Base-by-base conservation (phyloP, 306 rosid genomes). In the Dalbergia oliveri region DNA sequence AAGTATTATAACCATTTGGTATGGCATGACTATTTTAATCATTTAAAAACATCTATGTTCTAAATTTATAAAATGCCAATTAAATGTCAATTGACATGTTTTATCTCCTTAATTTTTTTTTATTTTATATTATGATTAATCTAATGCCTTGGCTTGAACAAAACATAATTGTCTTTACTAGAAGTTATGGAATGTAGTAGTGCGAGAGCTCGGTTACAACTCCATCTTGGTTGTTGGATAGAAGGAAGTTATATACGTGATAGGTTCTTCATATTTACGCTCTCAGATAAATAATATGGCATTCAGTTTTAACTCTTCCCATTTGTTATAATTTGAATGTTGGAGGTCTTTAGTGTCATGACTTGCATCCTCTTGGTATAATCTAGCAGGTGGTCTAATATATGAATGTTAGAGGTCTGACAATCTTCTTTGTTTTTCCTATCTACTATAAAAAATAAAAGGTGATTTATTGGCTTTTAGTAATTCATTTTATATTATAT, bases 141-240 rank as follows among this genome's bases (percentile, higher is more conserved):
- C 26, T 39, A 6, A n/a, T 33, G 19, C 34, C 39, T 45, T 65
- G 31, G 31, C 31, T 2, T 26, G 1, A 16, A 47, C 13, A 51
- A 31, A 72, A 18, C 75, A 77, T 58, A 60, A 6, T 63, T 72
- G 37, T 61, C 31, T 61, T 84, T 76, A 73, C 73, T 59, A 37
- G 45, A 73, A 41, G 8, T 80, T 66, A 51, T 85, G 73, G 43
- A 54, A 70, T 76, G 57, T 45, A 86, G 73, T 88, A 94, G 97
- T 94, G 16, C 90, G 97, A 44, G 97, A 93, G 88, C 97, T 94
- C 94, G 88, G 57, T n/a, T 92, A 88, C 85, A 94, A 94, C 87
- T 94, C 75, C 74, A 91, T 92, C 82, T 83, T 92, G 89, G 97
- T 94, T 66, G 98, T 94, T 50, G 98, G 98, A 16, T 97, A 94